phyloP scores from a whole-genome alignment of 2,329 filamentous ascomycete genomes.

The Cladosporium oxysporum region DNA sequence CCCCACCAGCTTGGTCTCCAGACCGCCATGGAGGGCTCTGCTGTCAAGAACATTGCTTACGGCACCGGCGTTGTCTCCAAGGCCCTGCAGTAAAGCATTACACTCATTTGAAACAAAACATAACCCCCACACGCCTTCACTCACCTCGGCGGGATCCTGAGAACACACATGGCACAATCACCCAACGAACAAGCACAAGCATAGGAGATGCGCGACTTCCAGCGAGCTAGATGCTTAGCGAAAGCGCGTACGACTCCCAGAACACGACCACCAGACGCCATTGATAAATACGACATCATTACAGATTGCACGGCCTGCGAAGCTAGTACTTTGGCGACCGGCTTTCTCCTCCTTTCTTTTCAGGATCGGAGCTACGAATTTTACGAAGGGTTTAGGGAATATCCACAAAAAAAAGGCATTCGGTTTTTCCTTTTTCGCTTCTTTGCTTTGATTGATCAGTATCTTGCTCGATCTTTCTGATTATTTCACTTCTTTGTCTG shows the following conservation, averaged over 20 bases:
- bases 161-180: constrained; percentile 9
- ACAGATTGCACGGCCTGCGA: constrained; percentile 6
- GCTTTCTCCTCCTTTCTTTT: background rate
- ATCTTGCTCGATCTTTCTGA: background rate
- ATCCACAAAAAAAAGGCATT: constrained; percentile 1
- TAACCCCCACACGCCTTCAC: background rate
- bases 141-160: constrained; percentile 20
- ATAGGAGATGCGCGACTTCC: constrained; percentile 2
- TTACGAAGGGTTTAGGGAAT: constrained; percentile 13
- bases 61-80: constrained; percentile 27
- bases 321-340: constrained; percentile 15
- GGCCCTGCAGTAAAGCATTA: constrained; percentile 22
- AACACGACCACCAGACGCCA: constrained; percentile 15
- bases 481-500: constrained; percentile 5
- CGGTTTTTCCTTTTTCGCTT: background rate
- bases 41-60: constrained; percentile 33
- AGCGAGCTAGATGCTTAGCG: constrained; percentile 20
- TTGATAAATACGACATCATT: constrained; percentile 9
- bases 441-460: background rate
- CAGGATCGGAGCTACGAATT: constrained; percentile 13
- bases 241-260: background rate
- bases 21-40: constrained; percentile 25
- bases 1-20: constrained; percentile 31
- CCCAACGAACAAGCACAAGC: constrained; percentile 8
- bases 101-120: constrained; percentile 13